Conservation (phyloP, 2,329 filamentous ascomycete species). For the Fusarium agapanthi region DNA sequence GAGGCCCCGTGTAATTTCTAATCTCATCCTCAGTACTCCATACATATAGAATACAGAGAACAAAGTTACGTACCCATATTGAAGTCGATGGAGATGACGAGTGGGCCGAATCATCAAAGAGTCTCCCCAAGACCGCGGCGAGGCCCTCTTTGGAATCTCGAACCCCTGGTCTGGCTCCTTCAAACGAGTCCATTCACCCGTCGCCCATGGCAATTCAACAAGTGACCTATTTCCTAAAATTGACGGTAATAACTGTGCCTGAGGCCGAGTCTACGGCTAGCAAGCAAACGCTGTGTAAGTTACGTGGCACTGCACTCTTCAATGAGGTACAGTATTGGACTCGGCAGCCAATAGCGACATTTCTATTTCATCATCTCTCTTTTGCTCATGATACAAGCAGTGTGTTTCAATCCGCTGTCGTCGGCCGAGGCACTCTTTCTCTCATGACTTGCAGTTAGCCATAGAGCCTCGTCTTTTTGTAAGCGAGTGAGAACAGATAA, state of each 20-base stretch:
- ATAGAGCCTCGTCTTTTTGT: conserved; percentile 4
- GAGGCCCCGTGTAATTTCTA: conserved; percentile 2
- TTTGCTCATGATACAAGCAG: neutral
- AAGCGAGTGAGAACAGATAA: conserved; percentile 1
- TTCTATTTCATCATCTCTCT: conserved; percentile 8
- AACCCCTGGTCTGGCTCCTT: conserved; percentile 7
- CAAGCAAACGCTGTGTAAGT: conserved; percentile 24
- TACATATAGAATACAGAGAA: neutral
- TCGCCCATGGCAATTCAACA: conserved; percentile 40
- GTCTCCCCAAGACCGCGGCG: conserved; percentile 15
- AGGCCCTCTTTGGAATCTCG: conserved; percentile 16
- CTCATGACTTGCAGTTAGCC: conserved; percentile 5
- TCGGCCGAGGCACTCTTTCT: conserved; percentile 14
- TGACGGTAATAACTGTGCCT: conserved; percentile 12
- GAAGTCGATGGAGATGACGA: conserved; percentile 35
- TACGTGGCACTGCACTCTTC: conserved; percentile 9
- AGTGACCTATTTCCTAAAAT: conserved; percentile 11
- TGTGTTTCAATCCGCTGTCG: conserved; percentile 17
- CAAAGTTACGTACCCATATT: conserved; percentile 17
- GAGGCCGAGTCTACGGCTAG: conserved; percentile 10
- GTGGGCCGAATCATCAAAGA: conserved; percentile 39
- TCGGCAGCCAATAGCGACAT: conserved; percentile 21
- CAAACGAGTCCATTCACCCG: conserved; percentile 23
- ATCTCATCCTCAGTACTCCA: neutral
- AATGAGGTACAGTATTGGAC: neutral